Base-by-base conservation (phyloP, 768 basidiomycete species). In the Cyclocybe cylindracea region DNA sequence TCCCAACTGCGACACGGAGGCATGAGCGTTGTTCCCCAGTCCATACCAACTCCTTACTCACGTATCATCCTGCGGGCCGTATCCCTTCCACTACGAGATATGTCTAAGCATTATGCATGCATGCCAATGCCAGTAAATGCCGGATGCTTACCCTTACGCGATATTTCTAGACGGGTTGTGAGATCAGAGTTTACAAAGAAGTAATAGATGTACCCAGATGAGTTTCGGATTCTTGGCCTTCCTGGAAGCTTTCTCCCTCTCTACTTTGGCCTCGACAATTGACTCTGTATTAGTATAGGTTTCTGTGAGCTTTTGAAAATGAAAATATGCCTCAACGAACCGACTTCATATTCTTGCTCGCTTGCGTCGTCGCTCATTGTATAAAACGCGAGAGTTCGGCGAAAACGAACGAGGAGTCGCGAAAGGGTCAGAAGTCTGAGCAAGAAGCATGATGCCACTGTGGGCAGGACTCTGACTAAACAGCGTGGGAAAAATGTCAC, bases 341-440 rank as follows among this genome's bases (percentile, higher is more conserved):
- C 86, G 54, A 88, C 85, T 80, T 85, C 84, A 63, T 85, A 88
- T 61, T 85, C 83, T 48, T 14, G n/a, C 24, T 69, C 72, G 24
- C 24, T 24, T 49, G 75, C 74, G 39, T 69, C 73, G 58, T 70
- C 71, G 59, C 61, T 66, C 58, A 64, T 69, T 47, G 38, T 35
- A 4, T 5, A 40, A 24, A 16, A 40, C 34, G 11, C 13, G 34
- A 14, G 31, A 16, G 13, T 31, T 9, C 8, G n/a, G 13, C 2
- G 35, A n/a, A 8, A 52, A 31, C 5, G 11, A 24, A 32, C 10
- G 43, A 44, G 43, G 24, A 32, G 29, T 45, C 24, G 44, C 32
- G 32, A 18, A 33, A 16, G 14, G 11, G 19, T 40, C 19, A 19
- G 14, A 9, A 40, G 7, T 13, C 7, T 13, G 39, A 40, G 19